phyloP scores from a whole-genome alignment of 2,329 filamentous ascomycete species.

The Neonectria coccinea region DNA sequence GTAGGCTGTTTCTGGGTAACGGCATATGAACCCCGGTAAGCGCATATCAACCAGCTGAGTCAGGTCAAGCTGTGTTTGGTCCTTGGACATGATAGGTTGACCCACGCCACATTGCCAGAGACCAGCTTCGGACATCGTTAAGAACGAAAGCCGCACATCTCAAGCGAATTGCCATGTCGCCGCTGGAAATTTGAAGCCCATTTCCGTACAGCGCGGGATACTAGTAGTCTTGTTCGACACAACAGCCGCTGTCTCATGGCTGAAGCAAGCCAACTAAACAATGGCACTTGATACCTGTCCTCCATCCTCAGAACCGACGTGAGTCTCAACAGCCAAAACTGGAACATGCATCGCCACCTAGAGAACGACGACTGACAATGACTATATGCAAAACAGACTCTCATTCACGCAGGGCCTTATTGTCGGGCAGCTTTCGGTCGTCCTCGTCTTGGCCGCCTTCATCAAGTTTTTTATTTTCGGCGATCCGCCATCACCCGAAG shows the following conservation, averaged over 20 bases:
- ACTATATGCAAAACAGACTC: conserved; percentile 62
- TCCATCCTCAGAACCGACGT: conserved; percentile 59
- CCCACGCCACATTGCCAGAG: neutral
- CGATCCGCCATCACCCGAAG: conserved; percentile 86
- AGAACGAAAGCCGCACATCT: conserved; percentile 3
- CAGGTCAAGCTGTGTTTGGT: neutral
- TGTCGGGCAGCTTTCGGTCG: conserved; percentile 91
- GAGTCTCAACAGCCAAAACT: conserved; percentile 43
- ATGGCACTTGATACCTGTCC: conserved; percentile 60
- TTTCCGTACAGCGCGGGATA: neutral
- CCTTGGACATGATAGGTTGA: conserved; percentile 12
- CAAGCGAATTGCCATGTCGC: conserved; percentile 14
- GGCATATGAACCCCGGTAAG: conserved; percentile 40
- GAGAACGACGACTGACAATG: conserved; percentile 23
- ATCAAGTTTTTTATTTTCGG: conserved; percentile 99
- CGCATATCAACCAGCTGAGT: conserved; percentile 31
- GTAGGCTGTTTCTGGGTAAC: conserved; percentile 34
- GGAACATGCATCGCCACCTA: conserved; percentile 22
- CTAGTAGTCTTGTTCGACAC: neutral
- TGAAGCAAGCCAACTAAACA: conserved; percentile 13
- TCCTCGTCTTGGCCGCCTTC: conserved; percentile 90
- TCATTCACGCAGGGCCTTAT: conserved; percentile 96
- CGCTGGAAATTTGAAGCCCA: conserved; percentile 3
- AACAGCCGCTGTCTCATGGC: conserved; percentile 3
- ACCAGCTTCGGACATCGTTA: conserved; percentile 3